These are phyloP conservation scores for Scheffersomyces quercinus DNA, from an alignment of 1,139 yeast species.

Conservation along the genomic window DNA sequence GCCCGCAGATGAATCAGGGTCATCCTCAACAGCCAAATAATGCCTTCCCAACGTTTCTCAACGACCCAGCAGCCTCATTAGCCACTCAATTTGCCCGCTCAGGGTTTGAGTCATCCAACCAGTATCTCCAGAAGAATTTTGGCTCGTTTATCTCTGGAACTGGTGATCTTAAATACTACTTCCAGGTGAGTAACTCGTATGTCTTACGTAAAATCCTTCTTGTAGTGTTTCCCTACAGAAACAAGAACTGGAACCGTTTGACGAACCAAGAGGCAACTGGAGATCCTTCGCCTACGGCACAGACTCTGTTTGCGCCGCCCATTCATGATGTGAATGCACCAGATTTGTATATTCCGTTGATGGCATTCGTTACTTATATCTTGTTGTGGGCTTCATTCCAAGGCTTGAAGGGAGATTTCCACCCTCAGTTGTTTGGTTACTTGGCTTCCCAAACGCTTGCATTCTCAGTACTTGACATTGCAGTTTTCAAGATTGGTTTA, in stretches of 20 bases:
- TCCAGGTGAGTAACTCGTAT: constrained; percentile 87
- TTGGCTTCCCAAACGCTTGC: constrained; percentile 91
- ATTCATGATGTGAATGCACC: constrained; percentile 89
- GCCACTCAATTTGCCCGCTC: constrained; percentile 88
- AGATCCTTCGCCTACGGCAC: constrained; percentile 28
- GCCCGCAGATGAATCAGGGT: constrained; percentile 11
- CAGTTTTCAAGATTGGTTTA: constrained; percentile 45
- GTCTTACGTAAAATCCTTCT: constrained; percentile 73
- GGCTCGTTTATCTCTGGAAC: constrained; percentile 53
- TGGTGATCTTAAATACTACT: constrained; percentile 72
- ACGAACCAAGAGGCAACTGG: constrained; percentile 43
- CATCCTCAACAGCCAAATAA: constrained; percentile 9
- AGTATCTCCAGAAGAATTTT: constrained; percentile 72
- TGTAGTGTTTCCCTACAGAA: constrained; percentile 83
- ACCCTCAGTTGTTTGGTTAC: constrained; percentile 88
- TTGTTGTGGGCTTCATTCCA: constrained; percentile 81
- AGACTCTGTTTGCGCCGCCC: constrained; percentile 67
- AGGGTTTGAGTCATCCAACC: constrained; percentile 72
- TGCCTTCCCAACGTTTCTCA: constrained; percentile 40
- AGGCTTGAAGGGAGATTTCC: constrained; percentile 88
- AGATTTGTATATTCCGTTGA: constrained; percentile 91
- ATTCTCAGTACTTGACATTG: constrained; percentile 69
- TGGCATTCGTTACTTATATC: constrained; percentile 90
- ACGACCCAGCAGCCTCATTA: constrained; percentile 80
- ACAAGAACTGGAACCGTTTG: constrained; percentile 72